Percentiles rank a stretch among this genome's conserved stretches.
Evolutionary conservation across 106 monocot genomes (phyloP).

Genomic region (Dendrobium catenatum): DNA sequence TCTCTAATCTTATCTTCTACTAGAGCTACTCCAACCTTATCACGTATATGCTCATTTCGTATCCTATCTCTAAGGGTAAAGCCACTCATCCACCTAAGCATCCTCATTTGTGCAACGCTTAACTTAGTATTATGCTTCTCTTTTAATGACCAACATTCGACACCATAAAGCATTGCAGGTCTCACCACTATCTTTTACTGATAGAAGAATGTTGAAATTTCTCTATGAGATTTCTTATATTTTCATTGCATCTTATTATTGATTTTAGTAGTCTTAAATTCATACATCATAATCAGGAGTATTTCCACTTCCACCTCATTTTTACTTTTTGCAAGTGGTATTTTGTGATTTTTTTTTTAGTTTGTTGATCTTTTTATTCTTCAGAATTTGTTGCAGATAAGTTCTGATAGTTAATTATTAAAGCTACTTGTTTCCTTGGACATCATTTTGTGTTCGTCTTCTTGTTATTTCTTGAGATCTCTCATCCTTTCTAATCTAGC

Average conservation of each 20-base stretch:
- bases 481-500: not conserved
- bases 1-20: no score
- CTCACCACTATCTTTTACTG: not conserved
- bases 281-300: not conserved
- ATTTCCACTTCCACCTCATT: not conserved
- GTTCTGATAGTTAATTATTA: not conserved
- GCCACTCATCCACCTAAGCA: no score
- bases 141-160: no score
- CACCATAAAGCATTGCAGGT: no score
- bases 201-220: not conserved
- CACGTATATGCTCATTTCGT: no score
- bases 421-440: not conserved
- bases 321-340: not conserved
- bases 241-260: not conserved
- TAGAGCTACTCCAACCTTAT: no score
- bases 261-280: not conserved
- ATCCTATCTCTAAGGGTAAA: no score
- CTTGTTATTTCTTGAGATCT: not conserved
- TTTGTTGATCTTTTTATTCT: not conserved
- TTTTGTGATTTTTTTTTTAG: not conserved
- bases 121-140: no score
- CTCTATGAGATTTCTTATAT: not conserved
- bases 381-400: not conserved
- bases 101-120: no score
- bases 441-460: not conserved